Evolutionary conservation across 768 basidiomycete genomes (phyloP).

Genomic region (Daedaleopsis sinensis): DNA sequence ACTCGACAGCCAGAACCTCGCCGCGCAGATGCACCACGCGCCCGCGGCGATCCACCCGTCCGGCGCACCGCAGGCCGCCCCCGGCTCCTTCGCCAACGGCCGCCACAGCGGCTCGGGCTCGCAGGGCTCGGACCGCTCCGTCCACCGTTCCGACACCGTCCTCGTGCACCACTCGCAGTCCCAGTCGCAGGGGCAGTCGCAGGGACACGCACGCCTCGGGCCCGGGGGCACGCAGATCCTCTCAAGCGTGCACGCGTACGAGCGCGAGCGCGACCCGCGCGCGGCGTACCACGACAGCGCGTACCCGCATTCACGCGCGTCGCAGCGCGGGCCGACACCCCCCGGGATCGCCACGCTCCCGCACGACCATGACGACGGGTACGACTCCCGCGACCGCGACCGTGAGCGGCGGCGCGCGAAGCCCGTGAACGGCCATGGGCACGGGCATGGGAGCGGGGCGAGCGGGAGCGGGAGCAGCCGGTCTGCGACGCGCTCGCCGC

Average conservation of each 20-base stretch:
- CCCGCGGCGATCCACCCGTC: slow-evolving; percentile 31
- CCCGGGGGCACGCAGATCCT: slow-evolving; percentile 31
- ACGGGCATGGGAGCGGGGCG: no score
- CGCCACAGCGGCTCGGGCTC: slow-evolving; percentile 13
- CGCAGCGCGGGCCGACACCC: slow-evolving; percentile 23
- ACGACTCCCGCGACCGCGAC: slow-evolving; percentile 11
- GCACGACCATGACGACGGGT: slow-evolving; percentile 28
- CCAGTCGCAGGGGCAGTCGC: slow-evolving; percentile 4
- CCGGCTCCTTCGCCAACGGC: slow-evolving; percentile 20
- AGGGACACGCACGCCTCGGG: slow-evolving; percentile 12
- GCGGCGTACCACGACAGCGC: slow-evolving; percentile 16
- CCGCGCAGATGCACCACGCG: slow-evolving; percentile 22
- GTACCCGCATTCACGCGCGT: background rate
- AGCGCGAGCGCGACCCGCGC: slow-evolving; percentile 20
- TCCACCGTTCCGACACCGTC: slow-evolving; percentile 30
- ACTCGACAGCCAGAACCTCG: slow-evolving; percentile 43
- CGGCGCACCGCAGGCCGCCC: slow-evolving; percentile 21
- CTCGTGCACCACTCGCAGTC: slow-evolving; percentile 27
- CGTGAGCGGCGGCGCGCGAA: background rate
- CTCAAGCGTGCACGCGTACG: slow-evolving; percentile 9
- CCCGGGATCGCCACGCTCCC: slow-evolving; percentile 31
- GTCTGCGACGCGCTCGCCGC: slow-evolving; percentile 15
- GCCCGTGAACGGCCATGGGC: slow-evolving; percentile 4
- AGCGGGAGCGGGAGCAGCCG: slow-evolving; percentile 17
- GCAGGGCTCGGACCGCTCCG: slow-evolving; percentile 14